Conservation (phyloP, 1,284 basidiomycete species). For the Puccinia coronata region DNA sequence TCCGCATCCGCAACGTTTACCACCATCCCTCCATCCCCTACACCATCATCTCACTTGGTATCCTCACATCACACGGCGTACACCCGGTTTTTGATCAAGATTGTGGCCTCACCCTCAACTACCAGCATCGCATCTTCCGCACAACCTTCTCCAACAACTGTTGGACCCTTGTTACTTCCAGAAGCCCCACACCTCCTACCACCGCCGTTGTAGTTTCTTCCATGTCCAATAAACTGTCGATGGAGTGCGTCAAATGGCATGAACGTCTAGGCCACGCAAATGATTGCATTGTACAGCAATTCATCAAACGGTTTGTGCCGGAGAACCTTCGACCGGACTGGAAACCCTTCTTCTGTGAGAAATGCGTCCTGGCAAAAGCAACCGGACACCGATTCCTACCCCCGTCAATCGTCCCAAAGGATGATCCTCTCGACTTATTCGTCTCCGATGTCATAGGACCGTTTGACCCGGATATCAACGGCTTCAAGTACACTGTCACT, state of each 20-base stretch:
- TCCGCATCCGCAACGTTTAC: not conserved
- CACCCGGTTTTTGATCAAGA: not conserved
- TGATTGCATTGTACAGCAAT: not conserved
- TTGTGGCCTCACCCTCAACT: not conserved
- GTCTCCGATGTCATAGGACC: too few species aligned
- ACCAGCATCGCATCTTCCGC: not conserved
- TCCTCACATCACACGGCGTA: not conserved
- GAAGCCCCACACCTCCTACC: not conserved
- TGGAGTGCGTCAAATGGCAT: too few species aligned
- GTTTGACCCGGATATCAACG: too few species aligned
- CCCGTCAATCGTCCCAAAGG: too few species aligned
- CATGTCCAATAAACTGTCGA: not conserved
- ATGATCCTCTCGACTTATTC: too few species aligned
- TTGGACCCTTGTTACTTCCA: not conserved
- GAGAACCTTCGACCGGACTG: not conserved
- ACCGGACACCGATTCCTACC: too few species aligned
- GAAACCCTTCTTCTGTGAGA: too few species aligned
- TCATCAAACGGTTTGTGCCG: not conserved
- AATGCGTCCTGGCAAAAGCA: too few species aligned
- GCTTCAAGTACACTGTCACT: too few species aligned
- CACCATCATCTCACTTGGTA: not conserved
- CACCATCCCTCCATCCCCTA: not conserved
- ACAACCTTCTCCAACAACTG: not conserved
- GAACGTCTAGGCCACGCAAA: conserved; percentile 8
- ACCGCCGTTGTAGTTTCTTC: not conserved